Evolutionary conservation across 441 rosid species (phyloP).

Genomic region (Bruguiera hainesii): DNA sequence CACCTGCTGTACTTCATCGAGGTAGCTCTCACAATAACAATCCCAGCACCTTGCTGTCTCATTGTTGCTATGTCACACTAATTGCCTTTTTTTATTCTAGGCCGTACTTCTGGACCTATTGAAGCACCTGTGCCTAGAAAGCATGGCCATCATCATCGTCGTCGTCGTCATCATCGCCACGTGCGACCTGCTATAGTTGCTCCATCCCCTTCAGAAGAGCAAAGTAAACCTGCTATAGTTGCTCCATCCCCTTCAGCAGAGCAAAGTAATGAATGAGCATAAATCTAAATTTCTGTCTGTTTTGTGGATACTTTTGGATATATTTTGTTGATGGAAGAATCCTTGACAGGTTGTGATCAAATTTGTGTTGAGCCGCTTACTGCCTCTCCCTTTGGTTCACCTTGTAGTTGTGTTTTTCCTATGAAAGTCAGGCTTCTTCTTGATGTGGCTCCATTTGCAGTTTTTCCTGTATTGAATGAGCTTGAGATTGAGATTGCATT

Average conservation of each 20-base stretch:
- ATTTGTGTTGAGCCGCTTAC: conserved; percentile 85
- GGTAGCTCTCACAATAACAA: conserved; percentile 26
- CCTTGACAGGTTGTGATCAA: conserved; percentile 80
- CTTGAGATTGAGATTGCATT: conserved; percentile 94
- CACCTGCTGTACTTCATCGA: conserved; percentile 46
- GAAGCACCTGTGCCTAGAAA: conserved; percentile 37
- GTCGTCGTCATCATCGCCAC: conserved; percentile 48
- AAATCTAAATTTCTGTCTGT: conserved; percentile 5
- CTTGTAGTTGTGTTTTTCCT: conserved; percentile 95
- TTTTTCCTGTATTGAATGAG: conserved; percentile 83
- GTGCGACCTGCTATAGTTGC: conserved; percentile 46
- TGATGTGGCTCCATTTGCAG: conserved; percentile 72
- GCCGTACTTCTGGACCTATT: conserved; percentile 36
- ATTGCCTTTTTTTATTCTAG: conserved; percentile 33
- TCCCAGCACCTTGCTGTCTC: conserved; percentile 1
- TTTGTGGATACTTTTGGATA: not conserved
- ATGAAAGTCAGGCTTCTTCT: conserved; percentile 90
- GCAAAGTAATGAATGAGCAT: conserved; percentile 40
- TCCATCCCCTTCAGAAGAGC: conserved; percentile 62
- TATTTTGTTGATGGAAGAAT: conserved; percentile 27
- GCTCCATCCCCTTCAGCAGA: conserved; percentile 69
- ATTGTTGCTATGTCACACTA: conserved; percentile 13
- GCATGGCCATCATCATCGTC: conserved; percentile 17
- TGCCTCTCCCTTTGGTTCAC: conserved; percentile 80
- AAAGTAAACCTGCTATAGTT: conserved; percentile 52